phyloP scores from a whole-genome alignment of 2,329 filamentous ascomycete genomes.

The Colletotrichum sp. region DNA sequence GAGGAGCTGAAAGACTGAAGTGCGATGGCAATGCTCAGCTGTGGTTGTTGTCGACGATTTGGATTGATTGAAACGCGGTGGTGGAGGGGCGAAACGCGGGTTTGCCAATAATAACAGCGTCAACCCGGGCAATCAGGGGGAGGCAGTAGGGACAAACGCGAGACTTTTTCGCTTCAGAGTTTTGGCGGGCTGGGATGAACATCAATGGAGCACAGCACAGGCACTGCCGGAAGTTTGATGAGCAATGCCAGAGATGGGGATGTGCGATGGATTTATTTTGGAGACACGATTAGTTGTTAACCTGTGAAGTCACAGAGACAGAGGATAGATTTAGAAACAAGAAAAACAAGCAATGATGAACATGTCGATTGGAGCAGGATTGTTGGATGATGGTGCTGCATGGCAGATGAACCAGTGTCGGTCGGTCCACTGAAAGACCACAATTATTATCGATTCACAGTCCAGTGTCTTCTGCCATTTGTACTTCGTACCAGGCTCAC shows the following conservation, averaged over 20 bases:
- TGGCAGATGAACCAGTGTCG: slow-evolving; percentile 6
- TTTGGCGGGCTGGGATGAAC: neutral
- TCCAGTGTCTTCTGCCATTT: too few species aligned
- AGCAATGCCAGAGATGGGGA: neutral
- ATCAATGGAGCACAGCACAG: neutral
- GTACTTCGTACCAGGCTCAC: too few species aligned
- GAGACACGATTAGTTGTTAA: neutral
- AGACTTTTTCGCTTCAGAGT: neutral
- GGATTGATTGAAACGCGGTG: neutral
- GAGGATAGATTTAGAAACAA: neutral
- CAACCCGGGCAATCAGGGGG: neutral
- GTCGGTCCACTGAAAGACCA: slow-evolving; percentile 1
- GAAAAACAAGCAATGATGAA: neutral
- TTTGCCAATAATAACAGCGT: neutral
- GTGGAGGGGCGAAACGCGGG: neutral
- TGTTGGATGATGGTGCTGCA: neutral
- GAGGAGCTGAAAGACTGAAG: neutral
- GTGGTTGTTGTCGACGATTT: neutral
- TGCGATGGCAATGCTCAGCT: neutral
- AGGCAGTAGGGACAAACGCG: neutral
- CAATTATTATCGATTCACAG: neutral
- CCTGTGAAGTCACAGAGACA: neutral
- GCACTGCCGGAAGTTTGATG: neutral
- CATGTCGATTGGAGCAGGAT: neutral
- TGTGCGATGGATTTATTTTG: neutral